Evolutionary conservation across 2,329 filamentous ascomycete genomes (phyloP), one percentile per base, ranked within the genome.

Genomic region (Thelonectria blattea): DNA sequence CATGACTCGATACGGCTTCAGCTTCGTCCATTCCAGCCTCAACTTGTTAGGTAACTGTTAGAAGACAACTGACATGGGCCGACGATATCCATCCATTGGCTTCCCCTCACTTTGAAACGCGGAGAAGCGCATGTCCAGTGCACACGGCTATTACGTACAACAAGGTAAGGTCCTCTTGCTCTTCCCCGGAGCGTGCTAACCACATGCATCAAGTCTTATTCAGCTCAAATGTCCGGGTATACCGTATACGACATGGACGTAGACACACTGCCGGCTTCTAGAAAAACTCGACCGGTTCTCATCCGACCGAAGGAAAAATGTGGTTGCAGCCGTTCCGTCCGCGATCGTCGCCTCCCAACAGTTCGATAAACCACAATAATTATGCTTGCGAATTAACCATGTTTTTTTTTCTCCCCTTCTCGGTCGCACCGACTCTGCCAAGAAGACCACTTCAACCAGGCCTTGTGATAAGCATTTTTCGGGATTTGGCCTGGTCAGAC

Each of bases 311-410:
- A 4, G 45, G 22, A 17, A 3, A 15, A 17, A 43, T 17, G 52
- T 56, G 53, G 53, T 49, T 56, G 53, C 53, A 56, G 53, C 53
- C 53, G 52, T 6, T 24, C 18, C 14, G 18, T 43, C 9, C 41
- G 7, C 41, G 17, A 5, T n/a, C 41, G 5, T 43, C 10, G n/a
- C n/a, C n/a, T 43, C 12, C 41, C 41, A 24, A 7, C 22, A 7
- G 7, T 24, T 24, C n/a, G 22, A 24, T 30, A 30, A n/a, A 30
- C 5, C 27, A 30, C n/a, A 30, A 30, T 30, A 30, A 30, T 30
- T 30, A 30, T 30, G 27, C 27, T 30, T 30, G 27, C 27, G 27
- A 30, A 7, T 24, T 30, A 30, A 30, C 27, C 27, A 30, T 30
- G 8, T 30, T 10, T 30, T 7, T 30, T 8, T 9, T 7, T 8